Percentiles rank a stretch among this genome's conserved stretches.
Conservation (phyloP, 2,329 filamentous ascomycete genomes). For the Colletotrichum theobromicola region DNA sequence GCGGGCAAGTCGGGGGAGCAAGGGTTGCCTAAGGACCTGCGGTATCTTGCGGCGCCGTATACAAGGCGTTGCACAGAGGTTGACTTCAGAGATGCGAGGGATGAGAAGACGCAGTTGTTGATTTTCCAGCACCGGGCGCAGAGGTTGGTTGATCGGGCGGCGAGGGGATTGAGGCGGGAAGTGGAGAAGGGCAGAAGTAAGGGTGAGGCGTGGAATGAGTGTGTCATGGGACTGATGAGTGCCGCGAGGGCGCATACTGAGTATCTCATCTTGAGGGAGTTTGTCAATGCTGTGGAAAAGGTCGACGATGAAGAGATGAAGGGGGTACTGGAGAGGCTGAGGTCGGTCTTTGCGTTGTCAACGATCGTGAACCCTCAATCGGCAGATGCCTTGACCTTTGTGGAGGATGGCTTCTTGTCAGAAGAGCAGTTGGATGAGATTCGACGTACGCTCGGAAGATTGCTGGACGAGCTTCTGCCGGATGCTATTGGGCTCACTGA, state of each 20-base stretch:
- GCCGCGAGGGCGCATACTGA: not conserved
- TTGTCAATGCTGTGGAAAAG: not conserved
- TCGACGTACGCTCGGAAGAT: not conserved
- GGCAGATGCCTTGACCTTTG: not conserved
- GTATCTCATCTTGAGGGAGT: not conserved
- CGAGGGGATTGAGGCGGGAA: not conserved
- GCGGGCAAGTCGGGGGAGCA: not conserved
- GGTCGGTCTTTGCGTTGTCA: not conserved
- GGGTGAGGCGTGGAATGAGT: not conserved
- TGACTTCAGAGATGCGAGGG: not conserved
- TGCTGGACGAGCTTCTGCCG: not conserved
- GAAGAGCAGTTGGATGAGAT: not conserved
- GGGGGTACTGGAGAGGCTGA: not conserved
- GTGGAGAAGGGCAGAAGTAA: not conserved
- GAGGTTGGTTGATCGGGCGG: not conserved
- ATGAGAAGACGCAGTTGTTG: not conserved
- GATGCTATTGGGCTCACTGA: not conserved
- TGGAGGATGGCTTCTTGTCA: not conserved
- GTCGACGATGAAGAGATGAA: not conserved
- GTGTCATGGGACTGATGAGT: not conserved
- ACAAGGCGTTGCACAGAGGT: not conserved
- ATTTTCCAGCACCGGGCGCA: not conserved
- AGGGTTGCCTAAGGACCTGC: not conserved
- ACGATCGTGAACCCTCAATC: not conserved
- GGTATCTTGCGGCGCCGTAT: not conserved